phyloP scores from a whole-genome alignment of 2,329 filamentous ascomycete genomes.

The Madurella fahalii region DNA sequence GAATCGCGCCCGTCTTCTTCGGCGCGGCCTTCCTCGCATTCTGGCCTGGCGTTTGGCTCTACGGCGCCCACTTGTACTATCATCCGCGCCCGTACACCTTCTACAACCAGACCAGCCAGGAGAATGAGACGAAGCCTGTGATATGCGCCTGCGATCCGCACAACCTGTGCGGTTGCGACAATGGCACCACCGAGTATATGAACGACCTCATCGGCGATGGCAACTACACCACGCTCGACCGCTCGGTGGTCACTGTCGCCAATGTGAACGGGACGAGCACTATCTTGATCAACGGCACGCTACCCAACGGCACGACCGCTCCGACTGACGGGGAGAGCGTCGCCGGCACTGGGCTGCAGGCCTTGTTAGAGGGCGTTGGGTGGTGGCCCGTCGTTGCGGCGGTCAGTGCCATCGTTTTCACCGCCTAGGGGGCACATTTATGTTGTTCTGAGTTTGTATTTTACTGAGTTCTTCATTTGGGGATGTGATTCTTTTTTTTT shows the following conservation, averaged over 20 bases:
- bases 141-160: conserved; percentile 57
- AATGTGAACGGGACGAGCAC: conserved; percentile 59
- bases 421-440: conserved; percentile 30
- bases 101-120: conserved; percentile 47
- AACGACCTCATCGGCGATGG: conserved; percentile 62
- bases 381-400: conserved; percentile 48
- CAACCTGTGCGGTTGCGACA: conserved; percentile 61
- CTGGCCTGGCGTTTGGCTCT: conserved; percentile 63
- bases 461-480: not conserved
- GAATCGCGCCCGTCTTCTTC: conserved; percentile 51
- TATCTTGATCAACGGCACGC: conserved; percentile 70
- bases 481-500: not conserved
- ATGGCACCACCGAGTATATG: conserved; percentile 55
- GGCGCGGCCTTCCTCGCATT: conserved; percentile 45
- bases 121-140: conserved; percentile 58
- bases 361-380: conserved; percentile 38
- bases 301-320: conserved; percentile 63
- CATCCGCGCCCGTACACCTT: conserved; percentile 48
- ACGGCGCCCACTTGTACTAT: conserved; percentile 58
- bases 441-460: conserved; percentile 7
- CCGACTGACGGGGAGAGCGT: conserved; percentile 37
- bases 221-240: conserved; percentile 56
- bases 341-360: conserved; percentile 32
- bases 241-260: conserved; percentile 57
- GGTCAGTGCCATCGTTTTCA: conserved; percentile 42